Conservation (phyloP, 1,139 yeast species). For the Scheffersomyces stambukii region DNA sequence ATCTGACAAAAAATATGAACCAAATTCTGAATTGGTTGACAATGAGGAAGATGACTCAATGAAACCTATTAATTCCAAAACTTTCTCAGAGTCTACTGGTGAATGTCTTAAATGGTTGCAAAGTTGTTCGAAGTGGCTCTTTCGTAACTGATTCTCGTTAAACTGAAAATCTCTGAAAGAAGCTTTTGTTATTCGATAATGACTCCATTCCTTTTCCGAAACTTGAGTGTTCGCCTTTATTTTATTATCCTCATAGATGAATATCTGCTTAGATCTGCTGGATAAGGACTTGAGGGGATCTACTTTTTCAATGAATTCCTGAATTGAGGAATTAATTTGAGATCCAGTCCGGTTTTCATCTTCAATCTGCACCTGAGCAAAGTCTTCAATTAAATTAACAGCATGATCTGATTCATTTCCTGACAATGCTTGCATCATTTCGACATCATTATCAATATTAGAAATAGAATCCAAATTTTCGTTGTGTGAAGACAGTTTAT, state of each 20-base stretch:
- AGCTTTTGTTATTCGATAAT: too few species aligned
- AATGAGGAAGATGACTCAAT: conserved; percentile 6
- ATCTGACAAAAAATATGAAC: conserved; percentile 18
- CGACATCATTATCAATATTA: too few species aligned
- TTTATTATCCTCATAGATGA: conserved; percentile 38
- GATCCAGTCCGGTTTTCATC: neutral
- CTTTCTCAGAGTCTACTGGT: too few species aligned
- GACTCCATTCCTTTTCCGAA: too few species aligned
- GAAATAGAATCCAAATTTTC: too few species aligned
- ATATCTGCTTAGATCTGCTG: conserved; percentile 29
- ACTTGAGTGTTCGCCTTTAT: conserved; percentile 34
- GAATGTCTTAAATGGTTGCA: too few species aligned
- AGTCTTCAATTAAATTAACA: conserved; percentile 29
- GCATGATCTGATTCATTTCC: conserved; percentile 4
- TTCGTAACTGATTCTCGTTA: conserved; percentile 6
- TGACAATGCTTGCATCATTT: neutral
- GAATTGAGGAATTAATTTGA: conserved; percentile 18
- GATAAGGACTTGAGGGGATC: conserved; percentile 40
- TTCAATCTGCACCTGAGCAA: conserved; percentile 34
- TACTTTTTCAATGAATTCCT: conserved; percentile 34
- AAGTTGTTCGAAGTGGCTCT: too few species aligned
- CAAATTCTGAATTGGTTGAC: conserved; percentile 19
- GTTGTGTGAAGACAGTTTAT: too few species aligned
- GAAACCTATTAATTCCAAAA: too few species aligned
- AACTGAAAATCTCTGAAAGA: conserved; percentile 34